Base-by-base conservation (phyloP, 176 grass and related monocot species). In the Dactylis glomerata region DNA sequence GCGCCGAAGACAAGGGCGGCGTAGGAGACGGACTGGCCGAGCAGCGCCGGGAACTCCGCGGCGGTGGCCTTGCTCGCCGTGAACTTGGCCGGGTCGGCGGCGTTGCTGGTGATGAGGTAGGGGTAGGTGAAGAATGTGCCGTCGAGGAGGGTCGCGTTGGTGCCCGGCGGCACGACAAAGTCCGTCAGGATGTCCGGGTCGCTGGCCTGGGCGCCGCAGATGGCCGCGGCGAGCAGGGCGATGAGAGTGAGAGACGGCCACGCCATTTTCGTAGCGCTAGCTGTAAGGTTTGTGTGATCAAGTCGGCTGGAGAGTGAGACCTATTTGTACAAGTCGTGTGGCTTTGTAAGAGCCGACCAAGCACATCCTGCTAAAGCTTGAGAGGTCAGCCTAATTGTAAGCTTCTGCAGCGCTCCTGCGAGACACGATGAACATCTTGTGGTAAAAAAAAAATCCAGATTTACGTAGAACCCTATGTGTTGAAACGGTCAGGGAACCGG, bases 1-100 rank as follows among this genome's bases (percentile, higher is more conserved):
- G 62, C 16, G 26, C 23, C 51, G 83, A 36, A 90, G 17, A 64
- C 17, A 22, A 90, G 88, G 0, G 31, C 26, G 2, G 88, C 79
- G 79, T 54, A 90, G 6, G 88, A 86, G 23, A 86, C 88, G 84
- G 78, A 82, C 88, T 90, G 83, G 0, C 88, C 88, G 9, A 70
- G 32, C 38, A 90, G 71, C 37, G 88, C 88, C 0, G 88, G 88
- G 78, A 86, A 90, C 78, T 86, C 87, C 28, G 59, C 77, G 0
- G 12, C 38, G 16, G 77, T 81, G 23, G 87, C 87, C 77, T 89
- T 89, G 12, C 61, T 37, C 3, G 32, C 69, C 5, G 57, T 49
- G 49, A 85, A 80, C 77, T 74, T 89, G 14, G 9, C 20, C 27
- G 47, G 19, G 82, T 79, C 14, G 37, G 14, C 76, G 54, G 59